Evolutionary conservation across 2,329 filamentous ascomycete species (phyloP).

Genomic region (Amylocarpus encephaloides): DNA sequence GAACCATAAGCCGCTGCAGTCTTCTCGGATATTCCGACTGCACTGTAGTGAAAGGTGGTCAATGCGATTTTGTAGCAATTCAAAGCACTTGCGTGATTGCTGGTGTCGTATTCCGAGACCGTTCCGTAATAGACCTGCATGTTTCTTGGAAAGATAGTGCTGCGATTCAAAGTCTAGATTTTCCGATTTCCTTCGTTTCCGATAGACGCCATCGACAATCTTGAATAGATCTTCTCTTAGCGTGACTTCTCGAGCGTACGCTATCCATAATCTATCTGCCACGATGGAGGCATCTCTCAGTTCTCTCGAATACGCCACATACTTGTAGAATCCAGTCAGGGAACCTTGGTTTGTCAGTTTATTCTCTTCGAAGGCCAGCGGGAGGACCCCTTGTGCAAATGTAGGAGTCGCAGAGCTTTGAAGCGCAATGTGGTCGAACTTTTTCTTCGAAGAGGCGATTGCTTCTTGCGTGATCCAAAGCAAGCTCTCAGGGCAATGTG

Average conservation of each 20-base stretch:
- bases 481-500: background rate
- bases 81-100: background rate
- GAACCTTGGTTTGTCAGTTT: background rate
- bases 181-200: too few relatives aligned
- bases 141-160: background rate
- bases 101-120: background rate
- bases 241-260: background rate
- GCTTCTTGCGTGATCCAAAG: background rate
- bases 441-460: background rate
- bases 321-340: background rate
- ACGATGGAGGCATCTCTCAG: background rate
- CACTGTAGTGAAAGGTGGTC: background rate
- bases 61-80: background rate
- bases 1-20: slow-evolving; percentile 44
- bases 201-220: background rate
- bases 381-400: background rate
- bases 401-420: background rate
- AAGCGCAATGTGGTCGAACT: background rate
- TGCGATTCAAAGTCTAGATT: background rate
- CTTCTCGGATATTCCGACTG: background rate
- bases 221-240: background rate
- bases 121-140: background rate
- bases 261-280: background rate
- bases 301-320: background rate
- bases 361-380: background rate